Conservation (phyloP, 257 asterid species). For the Rubia yunnanensis region DNA sequence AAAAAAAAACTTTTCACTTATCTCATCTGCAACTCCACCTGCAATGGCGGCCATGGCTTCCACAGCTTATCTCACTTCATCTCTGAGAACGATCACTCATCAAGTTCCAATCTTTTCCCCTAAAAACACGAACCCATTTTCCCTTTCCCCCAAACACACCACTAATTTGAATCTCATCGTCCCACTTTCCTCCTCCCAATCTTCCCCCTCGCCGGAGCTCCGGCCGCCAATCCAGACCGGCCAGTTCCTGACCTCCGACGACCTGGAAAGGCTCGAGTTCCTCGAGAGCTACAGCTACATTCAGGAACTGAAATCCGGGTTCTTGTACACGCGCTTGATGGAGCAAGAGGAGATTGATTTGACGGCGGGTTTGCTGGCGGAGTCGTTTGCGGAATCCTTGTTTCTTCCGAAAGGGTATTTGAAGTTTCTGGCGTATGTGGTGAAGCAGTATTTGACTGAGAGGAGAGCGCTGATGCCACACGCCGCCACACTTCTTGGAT, state of each 20-base stretch:
- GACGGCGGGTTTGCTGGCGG: constrained; percentile 57
- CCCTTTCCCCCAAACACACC: constrained; percentile 29
- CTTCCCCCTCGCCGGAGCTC: constrained; percentile 30
- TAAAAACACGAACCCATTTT: constrained; percentile 31
- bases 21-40: constrained; percentile 5
- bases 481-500: constrained; percentile 69
- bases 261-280: constrained; percentile 51
- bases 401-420: constrained; percentile 54
- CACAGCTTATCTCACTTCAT: constrained; percentile 39
- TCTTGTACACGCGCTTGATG: constrained; percentile 61
- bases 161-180: constrained; percentile 19
- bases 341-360: constrained; percentile 73
- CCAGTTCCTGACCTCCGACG: constrained; percentile 52
- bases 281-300: constrained; percentile 50
- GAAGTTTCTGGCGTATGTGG: constrained; percentile 55
- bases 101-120: constrained; percentile 33
- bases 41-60: constrained; percentile 36
- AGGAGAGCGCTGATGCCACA: constrained; percentile 65
- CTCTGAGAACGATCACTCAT: constrained; percentile 18
- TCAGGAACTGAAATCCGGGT: constrained; percentile 65
- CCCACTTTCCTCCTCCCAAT: constrained; percentile 43
- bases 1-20: background rate
- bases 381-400: constrained; percentile 86
- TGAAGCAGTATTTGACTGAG: constrained; percentile 77
- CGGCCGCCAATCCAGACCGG: constrained; percentile 42